phyloP scores from a whole-genome alignment of 2,329 filamentous ascomycete genomes.

The Rhinocladiella mackenziei region DNA sequence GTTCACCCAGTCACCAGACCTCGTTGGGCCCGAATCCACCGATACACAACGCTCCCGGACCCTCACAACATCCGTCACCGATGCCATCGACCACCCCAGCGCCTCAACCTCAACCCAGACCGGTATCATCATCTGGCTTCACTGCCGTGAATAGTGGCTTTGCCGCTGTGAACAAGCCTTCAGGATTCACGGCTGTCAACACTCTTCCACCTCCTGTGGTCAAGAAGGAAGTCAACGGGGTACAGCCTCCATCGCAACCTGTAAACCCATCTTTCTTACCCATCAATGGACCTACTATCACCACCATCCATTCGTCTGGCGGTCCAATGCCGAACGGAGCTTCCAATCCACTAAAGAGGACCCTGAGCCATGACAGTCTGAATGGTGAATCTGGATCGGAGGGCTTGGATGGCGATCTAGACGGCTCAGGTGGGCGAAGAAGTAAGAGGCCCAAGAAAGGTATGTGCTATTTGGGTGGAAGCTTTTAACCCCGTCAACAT shows the following conservation, averaged over 20 bases:
- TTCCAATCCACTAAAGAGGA: conserved; percentile 66
- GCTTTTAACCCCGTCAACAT: conserved; percentile 39
- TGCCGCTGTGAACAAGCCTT: conserved; percentile 55
- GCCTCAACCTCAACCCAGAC: conserved; percentile 39
- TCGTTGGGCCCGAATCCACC: conserved; percentile 7
- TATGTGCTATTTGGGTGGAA: conserved; percentile 40
- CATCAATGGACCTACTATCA: conserved; percentile 47
- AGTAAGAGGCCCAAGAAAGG: conserved; percentile 92
- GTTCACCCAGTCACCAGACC: conserved; percentile 47
- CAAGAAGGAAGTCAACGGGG: conserved; percentile 52
- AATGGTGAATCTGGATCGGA: conserved; percentile 39
- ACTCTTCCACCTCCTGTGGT: conserved; percentile 35
- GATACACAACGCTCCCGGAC: conserved; percentile 7
- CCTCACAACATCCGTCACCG: conserved; percentile 34
- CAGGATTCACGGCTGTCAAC: conserved; percentile 44
- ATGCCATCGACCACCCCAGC: conserved; percentile 33
- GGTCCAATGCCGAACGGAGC: conserved; percentile 20
- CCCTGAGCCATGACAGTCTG: conserved; percentile 58
- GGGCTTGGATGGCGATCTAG: conserved; percentile 50
- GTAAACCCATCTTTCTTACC: conserved; percentile 50
- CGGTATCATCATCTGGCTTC: conserved; percentile 51
- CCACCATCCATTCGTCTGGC: conserved; percentile 13
- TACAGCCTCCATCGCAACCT: conserved; percentile 57
- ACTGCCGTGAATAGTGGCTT: conserved; percentile 69
- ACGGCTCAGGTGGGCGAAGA: conserved; percentile 66